Percentiles rank a stretch among this genome's conserved stretches.
Evolutionary conservation across 2,329 filamentous ascomycete species (phyloP).

Genomic region (Akanthomyces dipterigenus): DNA sequence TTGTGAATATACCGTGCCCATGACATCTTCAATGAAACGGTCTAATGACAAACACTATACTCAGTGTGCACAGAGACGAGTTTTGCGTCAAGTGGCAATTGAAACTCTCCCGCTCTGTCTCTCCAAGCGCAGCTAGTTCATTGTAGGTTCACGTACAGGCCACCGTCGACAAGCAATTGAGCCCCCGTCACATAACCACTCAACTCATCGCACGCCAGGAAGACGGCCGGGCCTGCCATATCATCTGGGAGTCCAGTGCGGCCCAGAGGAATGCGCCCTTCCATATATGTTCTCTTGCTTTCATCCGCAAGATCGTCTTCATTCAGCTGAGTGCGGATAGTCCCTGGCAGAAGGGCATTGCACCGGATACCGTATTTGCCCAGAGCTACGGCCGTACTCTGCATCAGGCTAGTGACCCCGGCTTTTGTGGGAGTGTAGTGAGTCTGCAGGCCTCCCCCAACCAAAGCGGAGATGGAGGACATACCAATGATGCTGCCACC

Average conservation of each 20-base stretch:
- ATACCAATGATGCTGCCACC: constrained; percentile 78
- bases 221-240: constrained; percentile 77
- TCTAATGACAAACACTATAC: too few species aligned
- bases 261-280: constrained; percentile 71
- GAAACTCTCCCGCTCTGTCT: background rate
- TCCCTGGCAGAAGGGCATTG: constrained; percentile 78
- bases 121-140: constrained; percentile 26
- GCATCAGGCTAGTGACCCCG: constrained; percentile 73
- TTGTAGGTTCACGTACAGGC: constrained; percentile 83
- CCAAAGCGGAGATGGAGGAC: constrained; percentile 65
- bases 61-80: too few species aligned
- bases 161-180: constrained; percentile 80
- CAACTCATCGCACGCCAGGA: constrained; percentile 71
- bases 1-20: too few species aligned
- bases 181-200: constrained; percentile 78
- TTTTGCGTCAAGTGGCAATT: background rate
- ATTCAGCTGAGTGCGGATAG: constrained; percentile 77
- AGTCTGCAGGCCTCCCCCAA: constrained; percentile 70
- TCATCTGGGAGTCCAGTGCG: constrained; percentile 66
- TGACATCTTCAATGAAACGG: too few species aligned
- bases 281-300: constrained; percentile 69
- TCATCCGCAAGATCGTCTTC: constrained; percentile 73
- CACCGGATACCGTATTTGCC: constrained; percentile 71
- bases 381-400: constrained; percentile 72
- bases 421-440: constrained; percentile 91